Conservation (phyloP, 2,329 filamentous ascomycete genomes). For the Stagonosporopsis rhizophila region DNA sequence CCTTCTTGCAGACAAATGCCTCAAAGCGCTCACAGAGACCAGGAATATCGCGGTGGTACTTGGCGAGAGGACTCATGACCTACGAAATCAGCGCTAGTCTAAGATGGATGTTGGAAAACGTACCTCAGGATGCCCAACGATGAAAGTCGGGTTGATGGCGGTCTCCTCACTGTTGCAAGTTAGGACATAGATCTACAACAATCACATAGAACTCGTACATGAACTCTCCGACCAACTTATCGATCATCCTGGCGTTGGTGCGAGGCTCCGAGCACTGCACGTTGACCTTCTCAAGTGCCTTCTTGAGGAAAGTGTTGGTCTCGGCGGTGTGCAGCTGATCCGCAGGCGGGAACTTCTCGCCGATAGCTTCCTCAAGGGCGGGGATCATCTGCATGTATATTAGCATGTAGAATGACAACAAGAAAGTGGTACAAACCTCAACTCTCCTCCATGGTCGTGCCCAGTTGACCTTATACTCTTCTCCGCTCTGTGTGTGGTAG, state of each 20-base stretch:
- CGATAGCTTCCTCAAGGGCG: conserved; percentile 84
- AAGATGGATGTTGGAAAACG: neutral
- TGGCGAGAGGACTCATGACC: conserved; percentile 95
- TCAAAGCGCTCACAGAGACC: conserved; percentile 94
- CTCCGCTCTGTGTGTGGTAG: conserved; percentile 85
- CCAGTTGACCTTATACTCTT: conserved; percentile 94
- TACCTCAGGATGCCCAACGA: conserved; percentile 71
- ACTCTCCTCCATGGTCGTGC: conserved; percentile 90
- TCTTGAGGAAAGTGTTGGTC: conserved; percentile 81
- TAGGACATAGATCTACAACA: neutral
- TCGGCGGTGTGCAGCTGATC: conserved; percentile 89
- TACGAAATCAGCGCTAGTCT: conserved; percentile 44
- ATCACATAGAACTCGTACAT: neutral
- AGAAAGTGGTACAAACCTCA: neutral
- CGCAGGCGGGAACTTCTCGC: conserved; percentile 91
- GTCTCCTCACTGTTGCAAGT: conserved; percentile 73
- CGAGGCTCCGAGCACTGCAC: conserved; percentile 88
- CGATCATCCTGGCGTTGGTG: conserved; percentile 95
- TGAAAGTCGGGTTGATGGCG: conserved; percentile 92
- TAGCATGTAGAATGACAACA: neutral
- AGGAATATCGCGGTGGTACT: conserved; percentile 82
- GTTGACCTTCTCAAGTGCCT: conserved; percentile 83
- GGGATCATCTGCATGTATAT: conserved; percentile 80
- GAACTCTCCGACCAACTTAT: conserved; percentile 90
- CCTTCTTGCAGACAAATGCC: conserved; percentile 93